Percentiles rank a stretch among this genome's conserved stretches.
Conservation (phyloP, 768 basidiomycete genomes). For the Phaeotremella fagi region DNA sequence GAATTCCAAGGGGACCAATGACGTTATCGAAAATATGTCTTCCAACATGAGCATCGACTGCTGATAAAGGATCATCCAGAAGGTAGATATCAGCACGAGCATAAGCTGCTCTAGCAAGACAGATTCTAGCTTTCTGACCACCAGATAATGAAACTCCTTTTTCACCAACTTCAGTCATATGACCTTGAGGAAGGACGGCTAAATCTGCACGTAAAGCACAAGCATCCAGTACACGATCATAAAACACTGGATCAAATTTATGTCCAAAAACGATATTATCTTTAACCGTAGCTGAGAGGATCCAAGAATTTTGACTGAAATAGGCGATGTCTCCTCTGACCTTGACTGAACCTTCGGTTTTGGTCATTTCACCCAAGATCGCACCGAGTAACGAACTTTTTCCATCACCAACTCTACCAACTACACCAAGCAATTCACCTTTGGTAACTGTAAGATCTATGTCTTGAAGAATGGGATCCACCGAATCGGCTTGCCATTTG, state of each 20-base stretch:
- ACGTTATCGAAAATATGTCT: constrained; percentile 61
- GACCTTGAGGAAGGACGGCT: constrained; percentile 70
- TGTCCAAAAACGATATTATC: constrained; percentile 92
- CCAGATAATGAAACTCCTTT: constrained; percentile 46
- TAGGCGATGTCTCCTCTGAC: constrained; percentile 71
- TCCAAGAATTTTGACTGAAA: constrained; percentile 84
- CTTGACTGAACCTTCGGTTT: constrained; percentile 65
- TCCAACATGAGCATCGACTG: constrained; percentile 50
- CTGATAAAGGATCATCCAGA: constrained; percentile 81
- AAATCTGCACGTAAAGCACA: constrained; percentile 83
- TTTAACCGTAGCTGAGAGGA: constrained; percentile 76
- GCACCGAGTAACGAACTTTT: constrained; percentile 59
- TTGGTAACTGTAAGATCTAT: constrained; percentile 71
- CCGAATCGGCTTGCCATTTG: constrained; percentile 56
- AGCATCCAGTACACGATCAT: constrained; percentile 52
- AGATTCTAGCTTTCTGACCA: constrained; percentile 48
- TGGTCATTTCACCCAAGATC: constrained; percentile 80
- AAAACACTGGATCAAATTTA: constrained; percentile 66
- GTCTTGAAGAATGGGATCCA: constrained; percentile 65
- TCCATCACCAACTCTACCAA: constrained; percentile 86
- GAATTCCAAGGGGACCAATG: constrained; percentile 76
- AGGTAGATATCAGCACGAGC: constrained; percentile 86
- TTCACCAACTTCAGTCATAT: constrained; percentile 52
- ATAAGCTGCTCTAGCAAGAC: constrained; percentile 75
- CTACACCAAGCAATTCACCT: constrained; percentile 76